These are phyloP conservation scores for Viola pubescens DNA, from an alignment of 441 rosid genomes.

Conservation along the genomic window DNA sequence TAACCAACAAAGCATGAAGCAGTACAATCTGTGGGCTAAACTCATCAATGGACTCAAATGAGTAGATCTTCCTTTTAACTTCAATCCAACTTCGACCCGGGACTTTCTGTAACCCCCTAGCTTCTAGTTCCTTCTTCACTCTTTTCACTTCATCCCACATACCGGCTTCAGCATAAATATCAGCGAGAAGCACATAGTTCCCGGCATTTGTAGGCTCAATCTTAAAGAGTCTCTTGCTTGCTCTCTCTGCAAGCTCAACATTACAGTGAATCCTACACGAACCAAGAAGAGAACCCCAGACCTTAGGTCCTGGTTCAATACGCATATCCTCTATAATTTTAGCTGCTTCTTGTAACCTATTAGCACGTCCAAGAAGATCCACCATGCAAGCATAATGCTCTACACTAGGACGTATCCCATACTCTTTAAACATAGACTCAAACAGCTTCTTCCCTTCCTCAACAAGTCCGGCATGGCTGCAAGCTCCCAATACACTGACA, in stretches of 20 bases:
- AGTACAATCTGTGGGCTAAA: slow-evolving; percentile 51
- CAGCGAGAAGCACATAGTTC: slow-evolving; percentile 44
- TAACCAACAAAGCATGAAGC: slow-evolving; percentile 57
- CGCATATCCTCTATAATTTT: slow-evolving; percentile 44
- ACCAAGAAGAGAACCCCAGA: slow-evolving; percentile 50
- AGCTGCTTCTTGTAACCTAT: slow-evolving; percentile 37
- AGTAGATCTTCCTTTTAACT: slow-evolving; percentile 44
- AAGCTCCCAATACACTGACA: slow-evolving; percentile 34
- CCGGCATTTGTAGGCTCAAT: slow-evolving; percentile 45
- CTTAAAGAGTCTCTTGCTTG: slow-evolving; percentile 32
- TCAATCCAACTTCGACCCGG: slow-evolving; percentile 40
- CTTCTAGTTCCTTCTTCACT: slow-evolving; percentile 34
- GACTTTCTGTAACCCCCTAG: slow-evolving; percentile 34
- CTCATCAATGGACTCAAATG: slow-evolving; percentile 65
- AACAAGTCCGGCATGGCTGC: slow-evolving; percentile 40
- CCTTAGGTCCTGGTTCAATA: slow-evolving; percentile 32
- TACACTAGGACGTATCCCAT: slow-evolving; percentile 23
- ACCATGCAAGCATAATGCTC: slow-evolving; percentile 47
- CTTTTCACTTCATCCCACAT: slow-evolving; percentile 37
- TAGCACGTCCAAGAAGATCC: slow-evolving; percentile 46
- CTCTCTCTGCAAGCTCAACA: slow-evolving; percentile 32
- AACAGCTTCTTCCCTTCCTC: slow-evolving; percentile 33
- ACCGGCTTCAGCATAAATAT: slow-evolving; percentile 39
- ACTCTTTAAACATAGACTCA: slow-evolving; percentile 27
- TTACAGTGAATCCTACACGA: slow-evolving; percentile 38